Evolutionary conservation across 345 rosid species (phyloP), one percentile per base, ranked within the genome.

Genomic region (Viola odorata): DNA sequence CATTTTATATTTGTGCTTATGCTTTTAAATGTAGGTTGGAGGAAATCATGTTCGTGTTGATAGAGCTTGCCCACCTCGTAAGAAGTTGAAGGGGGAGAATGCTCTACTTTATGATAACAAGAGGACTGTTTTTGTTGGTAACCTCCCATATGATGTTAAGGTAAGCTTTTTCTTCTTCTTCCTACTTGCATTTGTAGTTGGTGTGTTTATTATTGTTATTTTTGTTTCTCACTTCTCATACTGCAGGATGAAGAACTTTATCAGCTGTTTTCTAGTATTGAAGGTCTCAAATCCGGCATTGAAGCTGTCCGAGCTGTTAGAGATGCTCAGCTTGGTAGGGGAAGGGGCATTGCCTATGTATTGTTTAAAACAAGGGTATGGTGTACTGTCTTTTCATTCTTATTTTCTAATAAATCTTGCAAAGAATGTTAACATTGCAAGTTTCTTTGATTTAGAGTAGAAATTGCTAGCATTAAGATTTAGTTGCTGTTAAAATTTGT

Each of bases 61-160:
- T 78, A 73, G 96, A 79, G 97, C 97, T 7, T 86, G 96, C 69
- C 97, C 99, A 2, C 99, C 99, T 62, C 87, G 92, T 38, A 95
- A 95, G 68, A 91, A 88, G 72, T 67, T 88, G 73, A 95, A 82
- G 75, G 91, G 84, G 57, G 88, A 73, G 17, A 69, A 50, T 69
- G 12, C 77, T 75, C 69, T 78, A 41, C 73, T 81, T 56, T 94
- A 94, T 67, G 97, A 95, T 73, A 69, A 73, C 71, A 88, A 79
- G 81, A 83, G 95, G 78, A 88, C 99, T 8, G 75, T 91, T 60
- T 91, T 95, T 57, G 70, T 91, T 51, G 99, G 99, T 65, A 91
- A 95, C 70, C 95, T 95, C 69, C 99, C 99, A 50, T 90, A 81
- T 53, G 99, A 95, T 67, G 99, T 91, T 13, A 91, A 91, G 96